Percentiles rank a stretch among this genome's conserved stretches.
phyloP scores from a whole-genome alignment of 2,329 filamentous ascomycete species.

The Scedosporium apiospermum region DNA sequence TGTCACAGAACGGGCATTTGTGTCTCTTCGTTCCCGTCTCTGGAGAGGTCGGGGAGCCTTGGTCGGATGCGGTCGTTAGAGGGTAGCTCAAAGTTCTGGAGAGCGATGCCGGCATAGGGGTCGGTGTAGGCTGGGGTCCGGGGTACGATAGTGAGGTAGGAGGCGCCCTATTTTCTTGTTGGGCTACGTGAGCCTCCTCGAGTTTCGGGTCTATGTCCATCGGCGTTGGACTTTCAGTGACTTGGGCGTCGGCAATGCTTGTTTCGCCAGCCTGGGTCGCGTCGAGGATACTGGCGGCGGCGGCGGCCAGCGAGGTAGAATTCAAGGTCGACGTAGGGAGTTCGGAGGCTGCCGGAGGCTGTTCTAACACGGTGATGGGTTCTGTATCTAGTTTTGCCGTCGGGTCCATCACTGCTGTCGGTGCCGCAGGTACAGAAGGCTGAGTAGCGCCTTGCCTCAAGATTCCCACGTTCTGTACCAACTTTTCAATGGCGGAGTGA shows the following conservation, averaged over 20 bases:
- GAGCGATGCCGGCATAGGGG: conserved; percentile 33
- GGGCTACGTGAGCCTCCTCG: conserved; percentile 24
- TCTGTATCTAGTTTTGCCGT: conserved; percentile 25
- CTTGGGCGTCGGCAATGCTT: conserved; percentile 30
- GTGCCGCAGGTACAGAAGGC: conserved; percentile 43
- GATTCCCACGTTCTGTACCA: conserved; percentile 19
- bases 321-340: conserved; percentile 14
- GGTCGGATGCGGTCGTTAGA: conserved; percentile 33
- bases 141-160: conserved; percentile 46
- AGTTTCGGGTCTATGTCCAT: conserved; percentile 41
- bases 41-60: conserved; percentile 48
- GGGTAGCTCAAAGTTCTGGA: conserved; percentile 48
- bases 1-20: conserved; percentile 92
- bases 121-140: conserved; percentile 34
- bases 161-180: conserved; percentile 41
- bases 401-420: conserved; percentile 33
- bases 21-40: conserved; percentile 62
- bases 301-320: conserved; percentile 24
- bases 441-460: conserved; percentile 39
- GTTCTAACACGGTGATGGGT: conserved; percentile 16
- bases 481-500: conserved; percentile 34
- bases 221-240: conserved; percentile 40
- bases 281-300: conserved; percentile 20
- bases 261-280: conserved; percentile 34
- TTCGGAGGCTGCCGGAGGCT: conserved; percentile 13